Conservation (phyloP, 1,139 yeast species). For the Magnusiomyces fungicola region DNA sequence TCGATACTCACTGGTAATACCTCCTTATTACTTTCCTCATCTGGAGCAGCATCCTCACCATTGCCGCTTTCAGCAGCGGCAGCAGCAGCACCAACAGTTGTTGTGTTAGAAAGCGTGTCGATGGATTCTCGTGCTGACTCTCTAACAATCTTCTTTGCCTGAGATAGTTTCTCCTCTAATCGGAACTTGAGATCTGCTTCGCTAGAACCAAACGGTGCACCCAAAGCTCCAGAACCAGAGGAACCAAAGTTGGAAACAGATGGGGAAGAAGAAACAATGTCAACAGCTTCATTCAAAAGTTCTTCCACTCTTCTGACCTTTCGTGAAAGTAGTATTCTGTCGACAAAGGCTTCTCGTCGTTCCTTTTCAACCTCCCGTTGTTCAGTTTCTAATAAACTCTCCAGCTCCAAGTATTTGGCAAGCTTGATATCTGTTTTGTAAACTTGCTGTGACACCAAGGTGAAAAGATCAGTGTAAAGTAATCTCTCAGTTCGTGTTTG, state of each 20-base stretch:
- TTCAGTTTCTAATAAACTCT: conserved; percentile 71
- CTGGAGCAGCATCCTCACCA: not conserved
- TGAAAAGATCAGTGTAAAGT: conserved; percentile 42
- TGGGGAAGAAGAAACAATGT: conserved; percentile 15
- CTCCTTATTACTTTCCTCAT: not conserved
- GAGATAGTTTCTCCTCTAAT: conserved; percentile 14
- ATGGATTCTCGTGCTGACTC: conserved; percentile 20
- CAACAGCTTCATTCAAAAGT: conserved; percentile 43
- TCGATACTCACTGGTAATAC: conserved; percentile 70
- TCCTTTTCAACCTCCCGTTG: conserved; percentile 64
- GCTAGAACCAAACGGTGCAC: not conserved
- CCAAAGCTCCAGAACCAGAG: not conserved
- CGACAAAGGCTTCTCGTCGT: conserved; percentile 76
- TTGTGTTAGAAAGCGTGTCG: conserved; percentile 8
- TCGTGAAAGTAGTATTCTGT: conserved; percentile 64
- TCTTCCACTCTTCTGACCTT: conserved; percentile 48
- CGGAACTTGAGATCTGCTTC: not conserved
- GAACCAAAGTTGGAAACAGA: too few species aligned
- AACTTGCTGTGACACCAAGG: conserved; percentile 64
- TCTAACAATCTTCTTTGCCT: conserved; percentile 22
- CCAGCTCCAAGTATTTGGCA: conserved; percentile 60
- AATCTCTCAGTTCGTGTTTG: conserved; percentile 79
- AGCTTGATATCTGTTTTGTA: conserved; percentile 73
- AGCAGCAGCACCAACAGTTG: conserved; percentile 11
- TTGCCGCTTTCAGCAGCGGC: conserved; percentile 12